Conservation (phyloP, 805 yeast genomes). For the Kregervanrija pseudodelftensis region DNA sequence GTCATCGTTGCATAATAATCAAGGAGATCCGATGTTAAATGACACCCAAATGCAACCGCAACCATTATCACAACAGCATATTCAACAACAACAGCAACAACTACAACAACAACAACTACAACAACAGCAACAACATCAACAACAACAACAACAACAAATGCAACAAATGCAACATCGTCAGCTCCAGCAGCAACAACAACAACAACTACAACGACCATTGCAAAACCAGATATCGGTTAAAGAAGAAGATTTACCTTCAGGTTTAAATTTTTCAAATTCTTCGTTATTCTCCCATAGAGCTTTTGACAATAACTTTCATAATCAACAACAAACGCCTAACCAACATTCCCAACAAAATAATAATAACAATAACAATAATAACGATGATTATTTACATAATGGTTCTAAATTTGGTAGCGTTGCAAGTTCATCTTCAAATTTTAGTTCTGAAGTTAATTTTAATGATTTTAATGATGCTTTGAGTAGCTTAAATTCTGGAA, state of each 20-base stretch:
- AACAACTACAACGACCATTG: conserved; percentile 1
- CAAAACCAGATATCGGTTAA: not conserved
- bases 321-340: conserved; percentile 2
- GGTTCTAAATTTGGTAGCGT: conserved; percentile 15
- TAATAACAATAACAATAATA: not conserved
- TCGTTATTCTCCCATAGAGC: not conserved
- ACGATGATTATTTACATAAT: not conserved
- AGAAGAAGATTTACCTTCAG: not conserved
- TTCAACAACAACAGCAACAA: conserved; percentile 8
- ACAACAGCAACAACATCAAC: conserved; percentile 6
- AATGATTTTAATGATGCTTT: conserved; percentile 26
- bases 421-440: conserved; percentile 14
- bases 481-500: conserved; percentile 24
- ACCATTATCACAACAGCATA: not conserved
- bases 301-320: not conserved
- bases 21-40: not conserved
- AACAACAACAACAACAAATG: conserved; percentile 3
- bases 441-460: conserved; percentile 22
- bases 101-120: conserved; percentile 6
- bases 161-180: conserved; percentile 4
- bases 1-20: conserved; percentile 17
- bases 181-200: conserved; percentile 6
- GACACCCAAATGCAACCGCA: not conserved
- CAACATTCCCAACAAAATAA: not conserved
- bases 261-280: not conserved